Base-by-base conservation (phyloP, 768 basidiomycete species). In the Naganishia friedmannii region DNA sequence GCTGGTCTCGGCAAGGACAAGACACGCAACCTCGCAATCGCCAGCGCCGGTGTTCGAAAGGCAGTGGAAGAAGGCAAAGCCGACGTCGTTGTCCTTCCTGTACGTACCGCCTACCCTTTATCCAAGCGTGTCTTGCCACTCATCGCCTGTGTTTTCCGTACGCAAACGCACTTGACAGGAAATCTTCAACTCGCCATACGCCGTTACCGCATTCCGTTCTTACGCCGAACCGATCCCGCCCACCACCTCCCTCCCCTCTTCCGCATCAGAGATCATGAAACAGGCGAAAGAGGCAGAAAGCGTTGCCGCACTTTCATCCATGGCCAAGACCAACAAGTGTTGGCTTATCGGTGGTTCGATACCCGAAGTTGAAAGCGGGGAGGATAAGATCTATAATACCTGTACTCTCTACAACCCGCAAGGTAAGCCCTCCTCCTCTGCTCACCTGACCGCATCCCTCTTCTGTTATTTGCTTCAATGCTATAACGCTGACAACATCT, bases 281-380 rank as follows among this genome's bases (percentile, higher is more conserved):
- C 54, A 45, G 0, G 51, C 39, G 9, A 8, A 12, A 31, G 28
- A 26, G 34, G 37, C 67, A 46, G 89, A 90, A 77, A 91, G 88
- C 65, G 86, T 97, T 66, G 87, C 84, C 79, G 88, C 90, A 86
- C 85, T 99, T 60, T 91, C 92, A 42, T 83, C 84, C 34, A 87
- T 86, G 60, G 96, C 96, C 0, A 91, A 88, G 78, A 86, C 91
- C 77, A 83, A 86, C 34, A 86, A 84, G 7, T 84, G 88, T 15
- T 98, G 94, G 94, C 83, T 99, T n/a, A 86, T 99, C 74, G 96
- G 94, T 81, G 96, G 94, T 17, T 91, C 93, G 2, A 94, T 99
- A 63, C 96, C 96, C 0, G 95, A 99, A 80, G 85, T 86, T 53
- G 91, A 91, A 71, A 75, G 73, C 0, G 37, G 70, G 0, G 81